Evolutionary conservation across 495 filamentous ascomycete species (phyloP), one percentile per base, ranked within the genome.

Genomic region (Aspergillus indologenus): DNA sequence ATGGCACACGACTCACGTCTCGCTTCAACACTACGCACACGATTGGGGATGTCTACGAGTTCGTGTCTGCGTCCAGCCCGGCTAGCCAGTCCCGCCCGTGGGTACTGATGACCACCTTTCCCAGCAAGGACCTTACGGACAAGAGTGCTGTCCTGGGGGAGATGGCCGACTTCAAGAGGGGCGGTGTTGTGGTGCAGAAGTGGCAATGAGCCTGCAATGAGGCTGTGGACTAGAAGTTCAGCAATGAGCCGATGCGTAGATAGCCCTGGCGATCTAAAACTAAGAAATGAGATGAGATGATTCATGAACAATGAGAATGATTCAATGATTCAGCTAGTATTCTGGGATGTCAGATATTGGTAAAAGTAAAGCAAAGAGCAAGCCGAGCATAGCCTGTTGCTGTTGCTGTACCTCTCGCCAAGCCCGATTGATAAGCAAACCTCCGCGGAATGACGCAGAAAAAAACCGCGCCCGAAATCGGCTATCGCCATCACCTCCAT

Each of bases 1-100:
- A 98, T 67, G 94, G 94, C 9, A 91, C 92, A 2, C 84, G 91
- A 26, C 73, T 98, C 9, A 85, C 85, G 1, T 91, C 89, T 29
- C 85, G 92, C 23, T 98, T 98, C 79, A 98, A 98, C 74, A 89
- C 90, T 2, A 88, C 81, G 1, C 90, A 96, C 62, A 98, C 92
- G 0, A 83, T 98, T 56, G 91, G 89, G 23, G 91, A 97, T 64
- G 86, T 98, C 23, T 97, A 97, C 68, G 75, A 80, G 17, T 98
- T 98, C 67, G 86, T 98, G 58, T 71, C 83, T 47, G 82, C 84
- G 3, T 82, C 91, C 6, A 90, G 81, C 45, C 72, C 87, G 0
- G 75, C 74, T 12, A 81, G 83, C 58, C 78, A 75, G 51, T 66
- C 71, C 45, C 81, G 92, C 19, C 64, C 77, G 12, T 98, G 91